Conservation (phyloP, 1,284 basidiomycete species). For the Ustilago trichophora region DNA sequence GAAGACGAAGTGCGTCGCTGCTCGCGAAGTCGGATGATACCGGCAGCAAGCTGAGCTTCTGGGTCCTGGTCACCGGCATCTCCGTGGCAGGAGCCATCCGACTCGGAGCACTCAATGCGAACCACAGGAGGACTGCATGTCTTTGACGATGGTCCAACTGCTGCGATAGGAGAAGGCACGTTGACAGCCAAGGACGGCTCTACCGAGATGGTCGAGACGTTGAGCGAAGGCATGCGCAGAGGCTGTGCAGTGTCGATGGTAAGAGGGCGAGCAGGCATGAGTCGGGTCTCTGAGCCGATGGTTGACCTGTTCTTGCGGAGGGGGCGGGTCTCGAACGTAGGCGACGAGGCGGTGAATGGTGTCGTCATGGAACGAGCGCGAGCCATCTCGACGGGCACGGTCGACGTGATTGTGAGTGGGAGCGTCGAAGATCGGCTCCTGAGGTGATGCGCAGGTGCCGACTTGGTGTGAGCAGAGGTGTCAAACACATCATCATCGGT, state of each 20-base stretch:
- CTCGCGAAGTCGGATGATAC: conserved; percentile 41
- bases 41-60: conserved; percentile 54
- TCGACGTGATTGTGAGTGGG: conserved; percentile 4
- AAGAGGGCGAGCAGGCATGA: conserved; percentile 44
- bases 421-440: conserved; percentile 26
- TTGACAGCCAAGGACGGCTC: conserved; percentile 1
- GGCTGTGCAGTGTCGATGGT: conserved; percentile 50
- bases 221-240: conserved; percentile 30
- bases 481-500: conserved; percentile 23
- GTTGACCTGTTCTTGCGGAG: conserved; percentile 18
- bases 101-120: conserved; percentile 46
- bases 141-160: conserved; percentile 11
- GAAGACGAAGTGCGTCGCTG: conserved; percentile 9
- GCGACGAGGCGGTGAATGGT: conserved; percentile 6
- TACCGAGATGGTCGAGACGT: conserved; percentile 13
- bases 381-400: conserved; percentile 10
- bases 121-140: conserved; percentile 20
- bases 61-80: conserved; percentile 57
- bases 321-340: conserved; percentile 6
- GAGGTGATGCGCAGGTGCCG: conserved; percentile 5
- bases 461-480: not conserved
- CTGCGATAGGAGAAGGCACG: conserved; percentile 11
- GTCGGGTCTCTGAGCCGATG: conserved; percentile 11
- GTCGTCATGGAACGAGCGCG: conserved; percentile 32
- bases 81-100: conserved; percentile 58